Base-by-base conservation (phyloP, 2,329 filamentous ascomycete species). In the Botrytis galanthina region DNA sequence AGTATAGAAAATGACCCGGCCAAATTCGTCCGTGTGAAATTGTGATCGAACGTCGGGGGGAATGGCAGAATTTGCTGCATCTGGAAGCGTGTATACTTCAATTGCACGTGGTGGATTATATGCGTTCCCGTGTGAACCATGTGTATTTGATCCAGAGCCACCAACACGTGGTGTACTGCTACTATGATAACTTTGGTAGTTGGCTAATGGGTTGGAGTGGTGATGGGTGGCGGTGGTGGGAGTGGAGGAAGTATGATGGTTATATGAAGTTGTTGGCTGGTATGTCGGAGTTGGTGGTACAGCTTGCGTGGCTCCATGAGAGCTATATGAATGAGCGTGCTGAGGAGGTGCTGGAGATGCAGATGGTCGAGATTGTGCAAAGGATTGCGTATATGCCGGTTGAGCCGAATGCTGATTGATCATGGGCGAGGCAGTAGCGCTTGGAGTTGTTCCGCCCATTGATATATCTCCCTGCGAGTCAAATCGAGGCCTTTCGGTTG, bases 1-100 rank as follows among this genome's bases (percentile, higher is more conserved):
- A 1, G 89, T 89, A 83, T 92, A 93, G 83, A 92, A 93, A 10
- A 93, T 83, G 0, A 93, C 84, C 42, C 87, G 87, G 16, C 90
- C 91, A 70, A 87, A 83, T 22, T 89, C 89, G 76, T 93, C 90
- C 69, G 86, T 85, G 73, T 92, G 89, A 78, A 92, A 93, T 76
- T 91, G 88, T 70, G 86, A 82, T 54, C 91, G 88, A 35, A 92
- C 87, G 57, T 91, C 88, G 8, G 84, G 81, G 0, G 91, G 90
- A 72, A 93, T 92, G 26, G 86, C 85, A 14, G 85, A 83, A 78
- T 93, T 92, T 46, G 90, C 89, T 51, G 85, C 83, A 75, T 92
- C 90, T 46, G 86, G 86, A 22, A 93, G 83, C 32, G 87, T 87
- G 80, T 89, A 92, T 20, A 91, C 88, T 81, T 92, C 90, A 5